Base-by-base conservation (phyloP, 1,284 basidiomycete species). In the Sanghuangporus weigelae region DNA sequence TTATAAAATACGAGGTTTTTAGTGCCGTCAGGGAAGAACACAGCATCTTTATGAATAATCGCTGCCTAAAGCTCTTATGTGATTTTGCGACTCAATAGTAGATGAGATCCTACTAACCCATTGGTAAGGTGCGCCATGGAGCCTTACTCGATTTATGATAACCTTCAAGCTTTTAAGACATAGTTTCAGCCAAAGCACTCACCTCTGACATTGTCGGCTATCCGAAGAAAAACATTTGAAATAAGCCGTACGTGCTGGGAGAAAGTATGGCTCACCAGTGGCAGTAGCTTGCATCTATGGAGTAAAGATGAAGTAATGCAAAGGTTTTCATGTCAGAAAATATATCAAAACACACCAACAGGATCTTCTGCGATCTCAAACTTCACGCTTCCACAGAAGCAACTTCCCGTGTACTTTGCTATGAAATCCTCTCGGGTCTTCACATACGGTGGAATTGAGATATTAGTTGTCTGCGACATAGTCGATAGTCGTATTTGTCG, bases 121-220 rank as follows among this genome's bases (percentile, higher is more conserved):
- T 59, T 63, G 62, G 46, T 59, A 63, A 38, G 63, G 63, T 14
- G 63, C 63, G 2, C 63, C 62, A 40, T 63, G 62, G 1, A 63
- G 57, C 4, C 60, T 62, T 31, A 40, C 21, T 7, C 21, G 14
- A 14, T 8, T 10, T 23, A 26, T 23, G 54, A 50, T 50, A 3
- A 2, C 0, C 10, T 11, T 50, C 23, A 50, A 26, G 21, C 10
- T 50, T 57, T 16, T 12, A 48, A 36, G 26, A 14, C n/a, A 36
- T 6, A 19, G 35, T 42, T 44, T 8, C 2, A 31, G 11, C n/a
- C 1, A 26, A 16, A 53, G 19, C 6, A 54, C 26, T 40, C 38
- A 62, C 60, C 62, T 44, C 36, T 63, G 62, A 40, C 62, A 63
- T 31, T 54, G 49, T n/a, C 63, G 59, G 26, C 63, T 62, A n/a